Evolutionary conservation across 2,329 filamentous ascomycete genomes (phyloP).

Genomic region (Triangularia setosa): DNA sequence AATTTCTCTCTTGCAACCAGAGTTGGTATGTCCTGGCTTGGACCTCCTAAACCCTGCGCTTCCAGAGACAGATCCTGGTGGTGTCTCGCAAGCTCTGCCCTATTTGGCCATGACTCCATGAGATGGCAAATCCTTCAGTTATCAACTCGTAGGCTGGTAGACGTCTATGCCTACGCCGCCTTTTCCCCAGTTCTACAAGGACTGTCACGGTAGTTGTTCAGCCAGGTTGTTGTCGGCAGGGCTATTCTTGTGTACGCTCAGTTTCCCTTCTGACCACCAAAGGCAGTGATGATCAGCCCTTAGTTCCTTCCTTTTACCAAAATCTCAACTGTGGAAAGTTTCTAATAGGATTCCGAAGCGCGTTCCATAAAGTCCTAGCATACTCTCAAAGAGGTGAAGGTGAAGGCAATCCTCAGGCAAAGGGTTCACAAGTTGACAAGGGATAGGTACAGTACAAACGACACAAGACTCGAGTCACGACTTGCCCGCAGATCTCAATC

Average conservation of each 20-base stretch:
- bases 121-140: neutral
- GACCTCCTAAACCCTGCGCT: no score
- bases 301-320: neutral
- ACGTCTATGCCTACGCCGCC: neutral
- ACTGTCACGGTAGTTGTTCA: neutral
- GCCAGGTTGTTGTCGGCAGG: neutral
- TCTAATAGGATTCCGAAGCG: no score
- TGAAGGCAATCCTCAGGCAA: no score
- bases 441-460: no score
- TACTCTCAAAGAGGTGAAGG: no score
- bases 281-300: neutral
- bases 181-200: neutral
- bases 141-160: neutral
- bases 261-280: neutral
- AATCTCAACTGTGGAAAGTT: no score
- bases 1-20: no score
- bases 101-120: neutral
- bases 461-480: no score
- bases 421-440: no score
- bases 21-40: no score
- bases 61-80: neutral
- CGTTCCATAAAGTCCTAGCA: no score
- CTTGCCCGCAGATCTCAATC: no score
- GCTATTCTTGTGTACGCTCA: neutral
- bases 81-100: neutral